Evolutionary conservation across 352 stramenopile genomes (phyloP).

Genomic region (Peronospora belbahrii): DNA sequence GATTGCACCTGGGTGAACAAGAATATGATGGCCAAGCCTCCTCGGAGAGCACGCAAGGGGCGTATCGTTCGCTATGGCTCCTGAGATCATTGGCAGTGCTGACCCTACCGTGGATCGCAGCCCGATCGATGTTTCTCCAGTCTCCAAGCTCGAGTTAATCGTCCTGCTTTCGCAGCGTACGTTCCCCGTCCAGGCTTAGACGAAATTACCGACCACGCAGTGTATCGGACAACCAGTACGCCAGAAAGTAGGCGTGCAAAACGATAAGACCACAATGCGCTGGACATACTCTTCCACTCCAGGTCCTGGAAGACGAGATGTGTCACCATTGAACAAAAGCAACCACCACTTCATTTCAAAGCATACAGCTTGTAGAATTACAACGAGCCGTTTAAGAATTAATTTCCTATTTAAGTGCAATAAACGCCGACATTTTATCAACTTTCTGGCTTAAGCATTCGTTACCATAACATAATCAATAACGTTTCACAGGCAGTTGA

Average conservation of each 20-base stretch:
- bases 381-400: conserved; percentile 11
- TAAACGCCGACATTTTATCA: conserved; percentile 21
- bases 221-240: conserved; percentile 24
- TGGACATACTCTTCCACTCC: conserved; percentile 9
- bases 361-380: conserved; percentile 27
- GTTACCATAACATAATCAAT: conserved; percentile 6
- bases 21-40: conserved; percentile 39
- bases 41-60: conserved; percentile 37
- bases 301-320: conserved; percentile 13
- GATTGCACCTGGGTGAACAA: conserved; percentile 42
- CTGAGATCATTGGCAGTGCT: conserved; percentile 64
- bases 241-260: conserved; percentile 8
- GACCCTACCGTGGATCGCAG: conserved; percentile 65
- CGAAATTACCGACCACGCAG: conserved; percentile 2
- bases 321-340: not conserved
- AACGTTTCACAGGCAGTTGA: conserved; percentile 6
- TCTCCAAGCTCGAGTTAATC: conserved; percentile 68
- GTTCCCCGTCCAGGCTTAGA: conserved; percentile 47
- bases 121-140: conserved; percentile 66
- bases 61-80: conserved; percentile 52
- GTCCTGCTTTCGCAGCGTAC: conserved; percentile 65
- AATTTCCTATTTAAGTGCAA: conserved; percentile 28
- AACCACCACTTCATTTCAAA: conserved; percentile 2
- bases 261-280: conserved; percentile 3
- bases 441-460: conserved; percentile 7